Conservation (phyloP, 2,329 filamentous ascomycete species). For the Aureobasidium sp. region DNA sequence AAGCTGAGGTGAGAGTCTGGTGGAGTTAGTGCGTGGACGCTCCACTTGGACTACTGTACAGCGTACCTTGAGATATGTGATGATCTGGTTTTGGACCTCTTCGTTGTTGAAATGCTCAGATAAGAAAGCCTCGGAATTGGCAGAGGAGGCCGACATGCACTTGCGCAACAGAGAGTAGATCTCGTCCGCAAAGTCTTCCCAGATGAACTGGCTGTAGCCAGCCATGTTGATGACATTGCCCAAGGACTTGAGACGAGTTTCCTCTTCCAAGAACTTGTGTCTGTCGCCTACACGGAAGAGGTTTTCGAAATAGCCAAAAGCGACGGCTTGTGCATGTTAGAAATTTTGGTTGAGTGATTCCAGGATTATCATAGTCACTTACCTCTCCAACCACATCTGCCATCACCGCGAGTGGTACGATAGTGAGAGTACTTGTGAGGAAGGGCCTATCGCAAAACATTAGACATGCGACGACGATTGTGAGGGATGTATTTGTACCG, state of each 20-base stretch:
- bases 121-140: slow-evolving; percentile 40
- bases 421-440: slow-evolving; percentile 66
- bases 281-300: slow-evolving; percentile 61
- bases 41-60: accelerated
- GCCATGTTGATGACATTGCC: slow-evolving; percentile 61
- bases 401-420: slow-evolving; percentile 60
- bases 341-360: background rate
- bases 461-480: background rate
- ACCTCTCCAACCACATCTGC: slow-evolving; percentile 98
- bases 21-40: slow-evolving; percentile 9
- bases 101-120: slow-evolving; percentile 66
- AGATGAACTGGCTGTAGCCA: slow-evolving; percentile 60
- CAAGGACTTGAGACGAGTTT: slow-evolving; percentile 61
- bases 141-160: slow-evolving; percentile 38
- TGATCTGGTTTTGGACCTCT: slow-evolving; percentile 60
- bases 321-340: slow-evolving; percentile 59
- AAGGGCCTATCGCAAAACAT: slow-evolving; percentile 50
- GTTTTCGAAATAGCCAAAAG: slow-evolving; percentile 86
- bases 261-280: slow-evolving; percentile 59
- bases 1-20: slow-evolving; percentile 73
- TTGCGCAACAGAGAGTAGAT: slow-evolving; percentile 60
- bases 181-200: slow-evolving; percentile 77
- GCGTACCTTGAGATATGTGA: slow-evolving; percentile 67
- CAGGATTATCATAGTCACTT: slow-evolving; percentile 30
- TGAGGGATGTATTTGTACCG: slow-evolving; percentile 47